These are phyloP conservation scores for Cyberlindnera veronae DNA, from an alignment of 805 yeast species.

Conservation along the genomic window DNA sequence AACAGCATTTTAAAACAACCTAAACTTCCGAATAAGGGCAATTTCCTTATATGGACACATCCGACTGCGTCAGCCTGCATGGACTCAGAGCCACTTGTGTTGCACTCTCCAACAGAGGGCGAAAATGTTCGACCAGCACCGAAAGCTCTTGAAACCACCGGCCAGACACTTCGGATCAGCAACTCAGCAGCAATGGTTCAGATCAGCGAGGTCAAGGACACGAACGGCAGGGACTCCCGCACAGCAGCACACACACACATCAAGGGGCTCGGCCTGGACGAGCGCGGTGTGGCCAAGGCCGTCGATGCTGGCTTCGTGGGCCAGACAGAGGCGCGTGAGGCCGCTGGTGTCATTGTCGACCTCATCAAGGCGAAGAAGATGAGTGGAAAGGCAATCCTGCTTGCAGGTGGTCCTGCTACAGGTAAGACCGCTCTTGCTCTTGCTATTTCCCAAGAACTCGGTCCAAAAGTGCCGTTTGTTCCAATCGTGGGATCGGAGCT, in stretches of 20 bases:
- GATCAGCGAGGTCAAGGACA: constrained; percentile 70
- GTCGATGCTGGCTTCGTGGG: constrained; percentile 86
- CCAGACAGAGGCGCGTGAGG: constrained; percentile 73
- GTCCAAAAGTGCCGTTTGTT: constrained; percentile 96
- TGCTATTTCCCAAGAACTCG: constrained; percentile 93
- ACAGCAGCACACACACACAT: constrained; percentile 98
- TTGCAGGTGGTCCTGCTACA: constrained; percentile 98
- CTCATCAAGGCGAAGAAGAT: constrained; percentile 87
- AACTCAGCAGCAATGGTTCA: constrained; percentile 68
- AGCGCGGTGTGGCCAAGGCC: constrained; percentile 76
- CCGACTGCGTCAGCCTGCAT: no score
- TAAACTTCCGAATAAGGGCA: no score
- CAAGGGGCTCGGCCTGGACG: constrained; percentile 92
- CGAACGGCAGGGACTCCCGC: constrained; percentile 49
- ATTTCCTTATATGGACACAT: no score
- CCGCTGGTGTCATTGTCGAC: constrained; percentile 93
- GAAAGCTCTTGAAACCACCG: no score
- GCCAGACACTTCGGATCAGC: no score
- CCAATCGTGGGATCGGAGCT: constrained; percentile 95
- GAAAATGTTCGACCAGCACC: no score
- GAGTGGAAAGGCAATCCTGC: constrained; percentile 91
- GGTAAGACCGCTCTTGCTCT: constrained; percentile 97
- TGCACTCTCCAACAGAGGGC: no score
- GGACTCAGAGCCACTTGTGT: no score
- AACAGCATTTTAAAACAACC: no score